These are phyloP conservation scores for Trypanosoma brucei DNA, from an alignment of 208 protist species.

Conservation along the genomic window DNA sequence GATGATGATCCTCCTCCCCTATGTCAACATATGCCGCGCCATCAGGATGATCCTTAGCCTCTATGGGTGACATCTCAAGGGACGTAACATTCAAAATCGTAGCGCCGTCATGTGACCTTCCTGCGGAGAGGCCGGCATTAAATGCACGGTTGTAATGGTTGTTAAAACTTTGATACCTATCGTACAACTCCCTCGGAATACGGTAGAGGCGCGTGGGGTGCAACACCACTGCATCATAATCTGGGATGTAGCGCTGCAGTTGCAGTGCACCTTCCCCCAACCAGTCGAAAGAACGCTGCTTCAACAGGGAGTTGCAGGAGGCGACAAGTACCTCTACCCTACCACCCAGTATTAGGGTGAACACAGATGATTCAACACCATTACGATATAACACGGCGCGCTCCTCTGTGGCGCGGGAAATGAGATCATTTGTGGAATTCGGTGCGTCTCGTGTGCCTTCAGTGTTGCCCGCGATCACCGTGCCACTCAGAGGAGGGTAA, in stretches of 20 bases:
- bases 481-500: no score
- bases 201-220: slow-evolving; percentile 57
- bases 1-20: not conserved
- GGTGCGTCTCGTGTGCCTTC: not conserved
- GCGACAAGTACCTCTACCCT: slow-evolving; percentile 65
- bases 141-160: slow-evolving; percentile 23
- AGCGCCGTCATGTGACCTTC: not conserved
- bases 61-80: not conserved
- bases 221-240: slow-evolving; percentile 76
- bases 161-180: slow-evolving; percentile 52
- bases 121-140: not conserved
- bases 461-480: not conserved
- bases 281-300: slow-evolving; percentile 56
- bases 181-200: slow-evolving; percentile 48
- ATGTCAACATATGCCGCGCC: not conserved
- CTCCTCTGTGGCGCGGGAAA: slow-evolving; percentile 34
- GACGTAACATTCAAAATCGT: not conserved
- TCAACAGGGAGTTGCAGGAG: slow-evolving; percentile 42
- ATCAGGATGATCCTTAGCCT: not conserved
- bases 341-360: slow-evolving; percentile 75
- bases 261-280: slow-evolving; percentile 75
- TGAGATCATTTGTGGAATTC: slow-evolving; percentile 20
- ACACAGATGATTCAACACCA: slow-evolving; percentile 42
- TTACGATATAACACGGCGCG: slow-evolving; percentile 63
- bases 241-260: slow-evolving; percentile 52